Evolutionary conservation across 768 basidiomycete species (phyloP), one percentile per base, ranked within the genome.

Genomic region (Panellus pusillus): DNA sequence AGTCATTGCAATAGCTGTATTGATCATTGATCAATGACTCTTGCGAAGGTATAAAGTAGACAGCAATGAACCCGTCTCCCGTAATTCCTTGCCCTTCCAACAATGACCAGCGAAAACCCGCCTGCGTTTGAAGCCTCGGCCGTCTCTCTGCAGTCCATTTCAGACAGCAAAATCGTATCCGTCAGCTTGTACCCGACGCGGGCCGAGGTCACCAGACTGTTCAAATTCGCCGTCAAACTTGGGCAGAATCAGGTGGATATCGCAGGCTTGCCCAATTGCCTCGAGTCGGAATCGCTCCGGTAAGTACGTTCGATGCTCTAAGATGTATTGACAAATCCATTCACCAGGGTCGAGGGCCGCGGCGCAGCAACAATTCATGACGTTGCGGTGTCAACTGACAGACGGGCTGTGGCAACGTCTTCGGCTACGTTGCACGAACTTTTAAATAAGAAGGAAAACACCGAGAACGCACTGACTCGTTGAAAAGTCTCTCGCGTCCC

Each of bases 191-290:
- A 75, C 60, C 61, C 69, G 14, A 62, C 62, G 7, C 67, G 69
- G 20, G 75, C 75, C 36, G 73, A 76, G 51, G 62, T 76, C 17
- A 71, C 71, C 0, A 68, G 74, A 11, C 40, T 68, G 12, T 72
- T 68, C 61, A 67, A 62, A 40, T 65, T 75, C 44, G 47, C 36
- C 15, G 50, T 63, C 20, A 44, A 44, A 20, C 29, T 39, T 2
- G 63, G 63, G 3, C 57, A 59, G n/a, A 61, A 63, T 44, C 54
- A 54, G 32, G 57, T 63, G 3, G 29, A 52, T 9, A 49, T 63
- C 45, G 9, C 44, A 27, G 57, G 58, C 1, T 28, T 63, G 29
- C 57, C 63, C 1, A 61, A 52, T 42, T 47, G 45, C 1, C 44
- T 63, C 9, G 60, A 63, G 49, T 6, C 49, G 2, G 47, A 61